Evolutionary conservation across 2,329 filamentous ascomycete genomes (phyloP).

Genomic region (Fusarium pseudonygamai): DNA sequence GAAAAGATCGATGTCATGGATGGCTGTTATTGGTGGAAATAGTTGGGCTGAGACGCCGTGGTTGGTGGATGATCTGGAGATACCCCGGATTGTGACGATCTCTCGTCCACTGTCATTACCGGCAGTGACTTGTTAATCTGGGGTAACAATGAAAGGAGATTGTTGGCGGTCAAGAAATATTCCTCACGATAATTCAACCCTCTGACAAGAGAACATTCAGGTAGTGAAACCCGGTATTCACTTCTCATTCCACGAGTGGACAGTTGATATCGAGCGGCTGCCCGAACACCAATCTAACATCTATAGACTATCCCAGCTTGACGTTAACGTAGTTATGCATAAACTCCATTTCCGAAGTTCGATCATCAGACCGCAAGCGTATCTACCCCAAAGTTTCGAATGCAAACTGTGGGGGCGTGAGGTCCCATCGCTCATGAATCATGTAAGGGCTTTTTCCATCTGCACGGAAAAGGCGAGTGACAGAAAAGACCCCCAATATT

Average conservation of each 20-base stretch:
- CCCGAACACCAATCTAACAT: too few species aligned
- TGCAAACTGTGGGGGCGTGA: background rate
- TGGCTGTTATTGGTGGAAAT: slow-evolving; percentile 18
- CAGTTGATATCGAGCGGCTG: too few species aligned
- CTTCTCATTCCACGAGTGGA: too few species aligned
- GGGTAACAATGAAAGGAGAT: background rate
- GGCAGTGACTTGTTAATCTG: background rate
- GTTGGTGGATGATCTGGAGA: slow-evolving; percentile 28
- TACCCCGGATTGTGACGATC: slow-evolving; percentile 6
- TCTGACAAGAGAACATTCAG: too few species aligned
- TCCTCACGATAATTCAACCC: too few species aligned
- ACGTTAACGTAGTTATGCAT: background rate
- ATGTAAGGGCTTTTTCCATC: background rate
- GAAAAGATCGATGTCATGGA: rapidly evolving
- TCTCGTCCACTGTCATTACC: background rate
- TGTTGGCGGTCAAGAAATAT: background rate
- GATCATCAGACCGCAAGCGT: rapidly evolving
- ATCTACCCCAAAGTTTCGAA: background rate
- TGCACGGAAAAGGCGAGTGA: background rate
- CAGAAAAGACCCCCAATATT: background rate
- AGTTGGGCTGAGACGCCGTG: background rate
- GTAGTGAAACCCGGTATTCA: too few species aligned
- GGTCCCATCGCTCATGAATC: background rate
- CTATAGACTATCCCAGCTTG: too few species aligned
- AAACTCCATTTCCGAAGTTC: too few species aligned